Percentiles rank a stretch among this genome's conserved stretches.
Conservation (phyloP, 306 rosid species). For the apple (Malus domestica) region DNA sequence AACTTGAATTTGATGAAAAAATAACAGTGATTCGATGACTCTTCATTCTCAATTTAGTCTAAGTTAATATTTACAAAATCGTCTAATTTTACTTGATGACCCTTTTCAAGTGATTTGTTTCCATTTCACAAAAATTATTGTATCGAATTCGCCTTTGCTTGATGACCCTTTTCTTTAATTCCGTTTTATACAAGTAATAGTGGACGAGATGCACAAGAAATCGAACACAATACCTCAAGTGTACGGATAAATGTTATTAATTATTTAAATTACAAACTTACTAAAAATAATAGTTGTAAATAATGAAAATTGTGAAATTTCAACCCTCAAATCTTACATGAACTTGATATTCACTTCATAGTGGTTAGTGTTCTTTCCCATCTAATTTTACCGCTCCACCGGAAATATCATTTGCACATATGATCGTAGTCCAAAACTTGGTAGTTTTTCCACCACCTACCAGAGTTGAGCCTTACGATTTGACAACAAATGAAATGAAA, state of each 20-base stretch:
- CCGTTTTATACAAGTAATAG: background rate
- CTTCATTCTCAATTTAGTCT: too few species aligned
- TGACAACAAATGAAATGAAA: background rate
- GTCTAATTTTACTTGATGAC: background rate
- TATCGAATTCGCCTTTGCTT: too few species aligned
- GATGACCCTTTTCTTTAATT: too few species aligned
- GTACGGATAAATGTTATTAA: background rate
- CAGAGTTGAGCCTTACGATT: background rate
- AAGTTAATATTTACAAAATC: too few species aligned
- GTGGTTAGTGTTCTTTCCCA: too few species aligned
- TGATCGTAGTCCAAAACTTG: too few species aligned
- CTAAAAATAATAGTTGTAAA: background rate
- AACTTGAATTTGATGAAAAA: too few species aligned
- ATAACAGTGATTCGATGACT: too few species aligned
- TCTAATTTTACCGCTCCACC: too few species aligned
- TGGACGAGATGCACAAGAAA: too few species aligned
- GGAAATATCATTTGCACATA: too few species aligned
- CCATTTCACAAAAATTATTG: background rate
- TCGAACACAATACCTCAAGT: background rate
- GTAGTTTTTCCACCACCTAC: background rate
- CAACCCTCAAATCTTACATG: background rate
- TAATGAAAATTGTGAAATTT: background rate
- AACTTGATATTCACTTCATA: background rate
- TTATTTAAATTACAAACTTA: background rate
- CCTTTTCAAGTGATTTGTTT: background rate